These are phyloP conservation scores for Neotropicomus parvogracilis DNA, from an alignment of 1,284 basidiomycete genomes.

Conservation along the genomic window DNA sequence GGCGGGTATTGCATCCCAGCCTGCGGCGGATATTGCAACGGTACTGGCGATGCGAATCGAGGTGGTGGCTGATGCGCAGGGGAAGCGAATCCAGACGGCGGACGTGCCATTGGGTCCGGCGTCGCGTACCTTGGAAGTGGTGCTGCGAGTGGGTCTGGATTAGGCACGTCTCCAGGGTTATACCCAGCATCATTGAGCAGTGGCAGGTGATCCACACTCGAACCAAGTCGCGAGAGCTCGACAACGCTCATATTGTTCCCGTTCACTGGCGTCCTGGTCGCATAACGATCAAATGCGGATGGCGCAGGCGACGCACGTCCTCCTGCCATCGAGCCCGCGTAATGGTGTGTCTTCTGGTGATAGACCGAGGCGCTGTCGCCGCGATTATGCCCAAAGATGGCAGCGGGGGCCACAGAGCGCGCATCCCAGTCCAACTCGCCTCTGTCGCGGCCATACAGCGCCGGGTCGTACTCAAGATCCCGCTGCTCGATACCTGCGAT, in stretches of 20 bases:
- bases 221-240: conserved; percentile 54
- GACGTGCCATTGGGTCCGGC: conserved; percentile 22
- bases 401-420: conserved; percentile 63
- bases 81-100: conserved; percentile 31
- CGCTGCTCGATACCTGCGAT: conserved; percentile 74
- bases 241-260: conserved; percentile 40
- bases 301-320: conserved; percentile 46
- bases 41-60: conserved; percentile 16
- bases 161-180: conserved; percentile 29
- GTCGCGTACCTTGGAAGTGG: conserved; percentile 24
- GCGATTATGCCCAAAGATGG: conserved; percentile 43
- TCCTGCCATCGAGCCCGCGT: conserved; percentile 35
- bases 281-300: conserved; percentile 52
- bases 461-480: conserved; percentile 75
- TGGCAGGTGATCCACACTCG: conserved; percentile 51
- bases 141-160: conserved; percentile 18
- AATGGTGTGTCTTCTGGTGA: conserved; percentile 42
- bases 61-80: conserved; percentile 16
- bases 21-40: conserved; percentile 30
- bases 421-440: conserved; percentile 80
- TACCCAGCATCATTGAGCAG: conserved; percentile 41
- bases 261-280: conserved; percentile 39
- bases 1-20: conserved; percentile 24
- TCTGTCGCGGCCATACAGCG: conserved; percentile 68
- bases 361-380: conserved; percentile 38